Evolutionary conservation across 1,139 yeast genomes (phyloP).

Genomic region (Protomyces lactucae-debilis): DNA sequence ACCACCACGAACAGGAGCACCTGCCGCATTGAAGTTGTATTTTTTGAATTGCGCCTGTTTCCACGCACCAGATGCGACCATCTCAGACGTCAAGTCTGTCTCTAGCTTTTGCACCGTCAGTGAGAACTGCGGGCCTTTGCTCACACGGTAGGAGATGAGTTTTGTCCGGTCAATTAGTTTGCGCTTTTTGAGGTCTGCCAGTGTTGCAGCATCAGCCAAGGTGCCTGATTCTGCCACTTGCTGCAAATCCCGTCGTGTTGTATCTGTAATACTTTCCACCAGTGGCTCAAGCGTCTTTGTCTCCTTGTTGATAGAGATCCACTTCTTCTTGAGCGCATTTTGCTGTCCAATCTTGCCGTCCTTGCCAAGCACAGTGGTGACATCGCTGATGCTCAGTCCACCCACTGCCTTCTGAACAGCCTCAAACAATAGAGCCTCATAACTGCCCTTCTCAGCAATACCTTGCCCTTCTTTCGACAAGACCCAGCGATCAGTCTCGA

Average conservation of each 20-base stretch:
- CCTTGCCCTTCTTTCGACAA: slow-evolving; percentile 78
- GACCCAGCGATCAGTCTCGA: slow-evolving; percentile 69
- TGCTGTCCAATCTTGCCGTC: slow-evolving; percentile 93
- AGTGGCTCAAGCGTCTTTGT: slow-evolving; percentile 69
- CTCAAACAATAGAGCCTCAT: slow-evolving; percentile 74
- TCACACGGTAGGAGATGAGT: slow-evolving; percentile 66
- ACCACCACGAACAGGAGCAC: slow-evolving; percentile 78
- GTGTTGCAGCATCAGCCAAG: slow-evolving; percentile 53
- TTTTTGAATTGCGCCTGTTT: slow-evolving; percentile 81
- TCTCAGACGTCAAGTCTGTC: slow-evolving; percentile 90
- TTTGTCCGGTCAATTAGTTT: slow-evolving; percentile 61
- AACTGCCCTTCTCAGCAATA: slow-evolving; percentile 75
- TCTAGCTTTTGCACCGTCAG: slow-evolving; percentile 73
- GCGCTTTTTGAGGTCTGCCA: slow-evolving; percentile 87
- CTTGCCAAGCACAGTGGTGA: slow-evolving; percentile 41
- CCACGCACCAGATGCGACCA: slow-evolving; percentile 77
- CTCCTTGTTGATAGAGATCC: slow-evolving; percentile 68
- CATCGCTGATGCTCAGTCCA: slow-evolving; percentile 78
- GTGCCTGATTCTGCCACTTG: slow-evolving; percentile 57
- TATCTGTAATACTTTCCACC: slow-evolving; percentile 51
- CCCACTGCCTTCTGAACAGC: slow-evolving; percentile 71
- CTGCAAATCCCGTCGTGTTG: slow-evolving; percentile 60
- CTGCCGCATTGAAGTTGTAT: slow-evolving; percentile 93
- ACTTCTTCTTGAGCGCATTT: slow-evolving; percentile 95
- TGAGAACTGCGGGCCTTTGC: slow-evolving; percentile 79